Evolutionary conservation across 108 stramenopile species (phyloP).

Genomic region (Nitzschia inconspicua): DNA sequence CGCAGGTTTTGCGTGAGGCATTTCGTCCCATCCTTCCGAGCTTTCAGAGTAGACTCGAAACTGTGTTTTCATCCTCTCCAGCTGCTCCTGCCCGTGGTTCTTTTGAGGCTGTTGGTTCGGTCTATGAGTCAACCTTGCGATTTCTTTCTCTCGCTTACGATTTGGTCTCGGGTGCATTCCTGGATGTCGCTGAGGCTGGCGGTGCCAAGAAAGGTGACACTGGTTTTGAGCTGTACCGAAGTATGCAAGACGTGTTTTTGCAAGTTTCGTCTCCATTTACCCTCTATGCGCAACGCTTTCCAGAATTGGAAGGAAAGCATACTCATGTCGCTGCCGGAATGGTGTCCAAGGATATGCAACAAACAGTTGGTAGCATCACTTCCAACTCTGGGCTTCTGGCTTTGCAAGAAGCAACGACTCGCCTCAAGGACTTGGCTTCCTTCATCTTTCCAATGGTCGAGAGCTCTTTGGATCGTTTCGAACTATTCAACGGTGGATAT

Average conservation of each 20-base stretch:
- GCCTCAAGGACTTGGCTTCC: constrained; percentile 61
- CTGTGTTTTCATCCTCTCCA: constrained; percentile 74
- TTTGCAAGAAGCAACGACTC: constrained; percentile 55
- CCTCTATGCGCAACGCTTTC: constrained; percentile 51
- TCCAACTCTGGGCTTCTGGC: constrained; percentile 5
- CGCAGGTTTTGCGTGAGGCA: constrained; percentile 62
- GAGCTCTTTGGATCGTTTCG: constrained; percentile 65
- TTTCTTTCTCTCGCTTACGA: constrained; percentile 83
- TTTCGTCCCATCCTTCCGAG: constrained; percentile 75
- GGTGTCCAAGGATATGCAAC: constrained; percentile 62
- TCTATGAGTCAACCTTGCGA: constrained; percentile 75
- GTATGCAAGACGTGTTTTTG: constrained; percentile 41
- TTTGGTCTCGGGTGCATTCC: constrained; percentile 57
- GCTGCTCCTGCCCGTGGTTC: constrained; percentile 23
- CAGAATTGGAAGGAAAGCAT: constrained; percentile 54
- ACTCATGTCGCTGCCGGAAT: constrained; percentile 43
- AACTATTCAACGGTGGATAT: constrained; percentile 77
- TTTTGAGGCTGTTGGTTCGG: constrained; percentile 62
- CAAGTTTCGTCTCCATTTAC: constrained; percentile 74
- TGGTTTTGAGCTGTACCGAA: constrained; percentile 34
- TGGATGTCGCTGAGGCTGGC: constrained; percentile 40
- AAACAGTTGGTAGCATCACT: constrained; percentile 37
- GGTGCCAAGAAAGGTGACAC: constrained; percentile 16
- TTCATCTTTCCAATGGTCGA: constrained; percentile 72
- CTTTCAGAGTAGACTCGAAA: constrained; percentile 61